phyloP scores from a whole-genome alignment of 129 eudicot species.

The Logfia minima region DNA sequence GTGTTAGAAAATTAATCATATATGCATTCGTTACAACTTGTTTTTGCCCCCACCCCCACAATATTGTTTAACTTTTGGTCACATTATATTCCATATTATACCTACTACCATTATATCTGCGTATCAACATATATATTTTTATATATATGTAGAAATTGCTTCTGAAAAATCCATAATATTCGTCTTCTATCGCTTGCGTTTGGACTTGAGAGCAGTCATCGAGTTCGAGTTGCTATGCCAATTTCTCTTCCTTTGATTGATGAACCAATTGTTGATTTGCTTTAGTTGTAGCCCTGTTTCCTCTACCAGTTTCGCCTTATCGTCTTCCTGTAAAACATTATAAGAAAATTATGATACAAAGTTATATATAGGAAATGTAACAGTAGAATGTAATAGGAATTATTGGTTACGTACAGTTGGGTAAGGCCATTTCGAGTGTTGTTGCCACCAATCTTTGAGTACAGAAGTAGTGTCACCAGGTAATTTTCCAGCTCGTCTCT shows the following conservation, averaged over 20 bases:
- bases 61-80: constrained; percentile 8
- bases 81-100: constrained; percentile 22
- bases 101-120: constrained; percentile 30
- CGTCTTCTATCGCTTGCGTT: constrained; percentile 64
- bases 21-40: constrained; percentile 32
- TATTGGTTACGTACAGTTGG: constrained; percentile 62
- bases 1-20: constrained; percentile 40
- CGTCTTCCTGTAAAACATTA: constrained; percentile 67
- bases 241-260: constrained; percentile 93
- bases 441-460: constrained; percentile 98
- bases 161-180: not conserved
- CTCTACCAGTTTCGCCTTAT: constrained; percentile 92
- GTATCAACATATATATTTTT: constrained; percentile 20
- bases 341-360: not conserved
- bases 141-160: constrained; percentile 12
- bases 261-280: constrained; percentile 97
- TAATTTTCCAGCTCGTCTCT: constrained; percentile 91
- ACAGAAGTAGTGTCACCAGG: constrained; percentile 97
- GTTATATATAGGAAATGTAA: not conserved
- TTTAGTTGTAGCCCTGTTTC: constrained; percentile 93
- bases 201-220: constrained; percentile 70
- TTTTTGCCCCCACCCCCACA: not conserved
- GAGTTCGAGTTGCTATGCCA: constrained; percentile 94
- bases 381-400: not conserved
- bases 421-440: constrained; percentile 97